Evolutionary conservation across 106 monocot species (phyloP).

Genomic region (Ottelia alismoides): DNA sequence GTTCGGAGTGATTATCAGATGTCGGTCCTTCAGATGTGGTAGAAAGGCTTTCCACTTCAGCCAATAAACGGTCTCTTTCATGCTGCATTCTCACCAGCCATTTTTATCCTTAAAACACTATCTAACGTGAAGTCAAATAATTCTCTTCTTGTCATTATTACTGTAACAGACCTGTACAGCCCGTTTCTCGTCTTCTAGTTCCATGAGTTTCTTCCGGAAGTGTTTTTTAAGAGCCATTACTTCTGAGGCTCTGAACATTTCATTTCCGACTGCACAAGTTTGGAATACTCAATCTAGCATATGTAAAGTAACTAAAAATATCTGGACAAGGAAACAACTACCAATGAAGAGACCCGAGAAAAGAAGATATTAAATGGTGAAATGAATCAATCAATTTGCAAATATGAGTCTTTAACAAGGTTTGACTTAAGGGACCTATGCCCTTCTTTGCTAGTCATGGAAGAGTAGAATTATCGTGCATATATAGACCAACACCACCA

Average conservation of each 20-base stretch:
- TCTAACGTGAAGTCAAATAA: background rate
- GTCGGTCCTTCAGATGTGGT: conserved; percentile 41
- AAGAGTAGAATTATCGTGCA: no score
- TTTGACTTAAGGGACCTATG: no score
- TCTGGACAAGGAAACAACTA: no score
- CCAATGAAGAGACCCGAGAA: no score
- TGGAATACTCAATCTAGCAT: no score
- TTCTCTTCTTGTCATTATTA: background rate
- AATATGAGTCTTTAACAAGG: no score
- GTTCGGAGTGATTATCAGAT: conserved; percentile 65
- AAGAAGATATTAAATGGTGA: no score
- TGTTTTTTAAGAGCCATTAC: conserved; percentile 86
- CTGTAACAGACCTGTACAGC: conserved; percentile 45
- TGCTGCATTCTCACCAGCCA: conserved; percentile 36
- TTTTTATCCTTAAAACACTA: background rate
- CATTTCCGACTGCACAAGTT: conserved; percentile 94
- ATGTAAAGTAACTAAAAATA: no score
- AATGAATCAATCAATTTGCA: no score
- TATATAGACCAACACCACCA: no score
- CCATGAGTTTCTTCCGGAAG: conserved; percentile 91
- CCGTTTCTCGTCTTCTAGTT: conserved; percentile 93
- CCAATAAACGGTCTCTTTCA: conserved; percentile 72
- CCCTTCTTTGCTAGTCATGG: no score
- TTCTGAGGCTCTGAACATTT: conserved; percentile 70
- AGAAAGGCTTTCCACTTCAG: conserved; percentile 82